Conservation (phyloP, 1,284 basidiomycete genomes). For the Gymnopus androsaceus region DNA sequence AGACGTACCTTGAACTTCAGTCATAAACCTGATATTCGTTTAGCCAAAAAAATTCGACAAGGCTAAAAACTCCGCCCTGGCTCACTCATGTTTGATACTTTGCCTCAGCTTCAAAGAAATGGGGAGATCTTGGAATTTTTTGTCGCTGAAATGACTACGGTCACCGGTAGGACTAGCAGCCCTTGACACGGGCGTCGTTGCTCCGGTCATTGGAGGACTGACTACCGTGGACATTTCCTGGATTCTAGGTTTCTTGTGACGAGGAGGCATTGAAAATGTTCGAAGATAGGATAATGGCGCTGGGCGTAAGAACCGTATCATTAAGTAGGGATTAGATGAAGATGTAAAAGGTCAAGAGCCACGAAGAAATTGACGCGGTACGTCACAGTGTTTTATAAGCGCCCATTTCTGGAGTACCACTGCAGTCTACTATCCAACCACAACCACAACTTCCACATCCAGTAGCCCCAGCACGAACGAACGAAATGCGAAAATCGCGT, state of each 20-base stretch:
- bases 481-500: too few relatives aligned
- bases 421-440: not conserved
- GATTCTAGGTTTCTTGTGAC: not conserved
- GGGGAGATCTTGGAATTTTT: slow-evolving; percentile 30
- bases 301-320: not conserved
- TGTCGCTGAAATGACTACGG: slow-evolving; percentile 2
- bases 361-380: too few relatives aligned
- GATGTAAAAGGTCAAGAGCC: too few relatives aligned
- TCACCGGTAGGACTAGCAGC: not conserved
- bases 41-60: slow-evolving; percentile 8
- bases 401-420: too few relatives aligned
- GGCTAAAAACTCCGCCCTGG: slow-evolving; percentile 7
- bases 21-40: slow-evolving; percentile 33
- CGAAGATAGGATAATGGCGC: not conserved
- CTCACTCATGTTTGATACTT: slow-evolving; percentile 44
- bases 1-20: slow-evolving; percentile 44
- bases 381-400: too few relatives aligned
- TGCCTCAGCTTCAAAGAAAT: slow-evolving; percentile 36
- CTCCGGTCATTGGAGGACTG: not conserved
- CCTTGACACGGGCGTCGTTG: not conserved
- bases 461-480: too few relatives aligned
- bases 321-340: too few relatives aligned
- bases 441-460: too few relatives aligned
- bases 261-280: not conserved
- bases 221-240: not conserved